These are phyloP conservation scores for Trichoderma arundinaceum DNA, from an alignment of 2,329 filamentous ascomycete species.

Conservation along the genomic window DNA sequence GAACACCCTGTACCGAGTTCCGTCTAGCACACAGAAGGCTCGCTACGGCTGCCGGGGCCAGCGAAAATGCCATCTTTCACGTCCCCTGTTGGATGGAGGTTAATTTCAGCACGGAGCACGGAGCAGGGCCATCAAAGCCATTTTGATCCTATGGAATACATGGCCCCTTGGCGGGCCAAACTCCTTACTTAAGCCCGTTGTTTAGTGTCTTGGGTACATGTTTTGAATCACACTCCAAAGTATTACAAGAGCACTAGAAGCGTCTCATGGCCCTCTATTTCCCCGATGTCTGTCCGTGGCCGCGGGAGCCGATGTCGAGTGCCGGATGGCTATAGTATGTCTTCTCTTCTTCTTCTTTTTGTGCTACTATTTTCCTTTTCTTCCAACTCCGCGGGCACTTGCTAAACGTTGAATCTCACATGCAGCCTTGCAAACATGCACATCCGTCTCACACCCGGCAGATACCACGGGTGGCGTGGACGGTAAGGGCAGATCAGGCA, in stretches of 20 bases:
- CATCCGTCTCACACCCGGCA: neutral
- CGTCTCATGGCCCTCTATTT: neutral
- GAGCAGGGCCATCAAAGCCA: neutral
- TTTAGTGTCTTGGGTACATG: neutral
- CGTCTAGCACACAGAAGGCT: no score
- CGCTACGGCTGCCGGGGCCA: no score
- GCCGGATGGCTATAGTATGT: neutral
- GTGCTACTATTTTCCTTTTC: neutral
- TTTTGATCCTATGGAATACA: neutral
- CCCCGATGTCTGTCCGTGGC: slow-evolving; percentile 15
- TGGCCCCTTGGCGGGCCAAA: neutral
- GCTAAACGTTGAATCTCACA: slow-evolving; percentile 7
- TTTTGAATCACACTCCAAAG: slow-evolving; percentile 9
- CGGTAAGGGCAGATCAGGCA: slow-evolving; percentile 5
- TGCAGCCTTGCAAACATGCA: neutral
- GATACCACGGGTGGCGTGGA: neutral
- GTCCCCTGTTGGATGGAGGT: slow-evolving; percentile 6
- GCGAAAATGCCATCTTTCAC: neutral
- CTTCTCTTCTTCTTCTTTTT: no score
- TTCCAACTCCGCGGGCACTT: neutral
- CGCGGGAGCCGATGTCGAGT: neutral
- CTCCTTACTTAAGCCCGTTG: slow-evolving; percentile 2
- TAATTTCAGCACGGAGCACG: slow-evolving; percentile 15
- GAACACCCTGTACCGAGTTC: no score
- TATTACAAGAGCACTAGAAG: slow-evolving; percentile 15